Percentiles rank a stretch among this genome's conserved stretches.
Conservation (phyloP, 2,329 filamentous ascomycete genomes). For the Penicillium digitatum region DNA sequence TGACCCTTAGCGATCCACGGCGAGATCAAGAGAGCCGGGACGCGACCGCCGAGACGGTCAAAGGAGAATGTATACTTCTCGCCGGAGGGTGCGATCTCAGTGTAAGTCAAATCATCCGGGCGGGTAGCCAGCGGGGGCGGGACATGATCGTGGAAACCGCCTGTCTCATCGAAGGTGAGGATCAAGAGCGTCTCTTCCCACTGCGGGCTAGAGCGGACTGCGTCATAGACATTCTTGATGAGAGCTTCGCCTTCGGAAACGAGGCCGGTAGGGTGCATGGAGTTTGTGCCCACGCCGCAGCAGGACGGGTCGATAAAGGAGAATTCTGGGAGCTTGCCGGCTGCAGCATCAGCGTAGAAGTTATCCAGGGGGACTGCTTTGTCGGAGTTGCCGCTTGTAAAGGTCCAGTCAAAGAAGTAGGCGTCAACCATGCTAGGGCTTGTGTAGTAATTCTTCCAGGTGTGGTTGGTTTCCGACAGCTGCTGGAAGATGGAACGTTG, state of each 20-base stretch:
- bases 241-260: constrained; percentile 37
- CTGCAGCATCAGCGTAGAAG: constrained; percentile 35
- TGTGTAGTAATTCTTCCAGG: constrained; percentile 38
- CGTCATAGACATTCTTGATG: constrained; percentile 38
- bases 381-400: constrained; percentile 24
- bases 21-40: constrained; percentile 31
- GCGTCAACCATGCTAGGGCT: constrained; percentile 28
- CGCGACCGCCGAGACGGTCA: constrained; percentile 29
- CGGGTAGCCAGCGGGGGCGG: constrained; percentile 32
- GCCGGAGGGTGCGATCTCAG: constrained; percentile 26
- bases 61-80: constrained; percentile 29
- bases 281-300: constrained; percentile 37
- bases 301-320: constrained; percentile 40
- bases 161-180: constrained; percentile 39
- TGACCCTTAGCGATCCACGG: constrained; percentile 29
- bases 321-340: constrained; percentile 33
- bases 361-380: constrained; percentile 30
- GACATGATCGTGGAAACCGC: constrained; percentile 41
- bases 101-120: constrained; percentile 37
- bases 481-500: constrained; percentile 42
- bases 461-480: constrained; percentile 30
- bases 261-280: constrained; percentile 36
- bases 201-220: constrained; percentile 33
- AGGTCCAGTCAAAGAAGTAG: constrained; percentile 36
- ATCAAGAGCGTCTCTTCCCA: constrained; percentile 38